Percentiles rank a stretch among this genome's conserved stretches.
Conservation (phyloP, 2,329 filamentous ascomycete genomes). For the Aureobasidium sp. region DNA sequence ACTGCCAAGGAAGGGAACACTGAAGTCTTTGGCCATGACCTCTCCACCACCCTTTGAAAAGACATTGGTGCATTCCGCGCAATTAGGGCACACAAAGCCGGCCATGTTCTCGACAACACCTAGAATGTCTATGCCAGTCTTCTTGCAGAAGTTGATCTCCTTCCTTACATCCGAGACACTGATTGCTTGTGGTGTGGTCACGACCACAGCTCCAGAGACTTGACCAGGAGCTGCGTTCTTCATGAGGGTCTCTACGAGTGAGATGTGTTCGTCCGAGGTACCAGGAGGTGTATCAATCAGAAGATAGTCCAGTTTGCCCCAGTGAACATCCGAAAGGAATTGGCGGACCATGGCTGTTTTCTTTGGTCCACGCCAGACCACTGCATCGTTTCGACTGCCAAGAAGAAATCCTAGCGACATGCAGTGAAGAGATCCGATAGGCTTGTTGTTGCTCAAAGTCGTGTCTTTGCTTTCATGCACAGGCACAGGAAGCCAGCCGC, state of each 20-base stretch:
- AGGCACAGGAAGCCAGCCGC: slow-evolving; percentile 83
- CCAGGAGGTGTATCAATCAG: slow-evolving; percentile 94
- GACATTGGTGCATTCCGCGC: slow-evolving; percentile 79
- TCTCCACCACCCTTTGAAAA: slow-evolving; percentile 87
- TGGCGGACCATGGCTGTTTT: slow-evolving; percentile 99
- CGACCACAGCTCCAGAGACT: slow-evolving; percentile 80
- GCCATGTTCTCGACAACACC: slow-evolving; percentile 98
- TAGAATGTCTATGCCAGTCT: slow-evolving; percentile 69
- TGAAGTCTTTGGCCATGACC: slow-evolving; percentile 80
- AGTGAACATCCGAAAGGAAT: slow-evolving; percentile 85
- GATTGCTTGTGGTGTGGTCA: slow-evolving; percentile 93
- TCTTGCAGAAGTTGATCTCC: slow-evolving; percentile 85
- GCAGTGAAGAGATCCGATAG: slow-evolving; percentile 57
- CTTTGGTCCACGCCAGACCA: slow-evolving; percentile 96
- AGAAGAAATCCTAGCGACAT: slow-evolving; percentile 94
- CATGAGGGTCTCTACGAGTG: slow-evolving; percentile 64
- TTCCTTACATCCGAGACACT: slow-evolving; percentile 90
- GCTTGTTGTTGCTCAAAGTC: slow-evolving; percentile 16
- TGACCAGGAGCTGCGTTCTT: slow-evolving; percentile 47
- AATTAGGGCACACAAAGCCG: slow-evolving; percentile 72
- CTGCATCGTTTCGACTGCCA: slow-evolving; percentile 73
- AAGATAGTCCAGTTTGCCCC: slow-evolving; percentile 81
- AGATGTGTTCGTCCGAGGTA: slow-evolving; percentile 95
- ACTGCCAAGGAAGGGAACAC: slow-evolving; percentile 72
- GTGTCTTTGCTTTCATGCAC: slow-evolving; percentile 57